These are phyloP conservation scores for Tricholoma furcatifolium DNA, from an alignment of 768 basidiomycete genomes.

Conservation along the genomic window DNA sequence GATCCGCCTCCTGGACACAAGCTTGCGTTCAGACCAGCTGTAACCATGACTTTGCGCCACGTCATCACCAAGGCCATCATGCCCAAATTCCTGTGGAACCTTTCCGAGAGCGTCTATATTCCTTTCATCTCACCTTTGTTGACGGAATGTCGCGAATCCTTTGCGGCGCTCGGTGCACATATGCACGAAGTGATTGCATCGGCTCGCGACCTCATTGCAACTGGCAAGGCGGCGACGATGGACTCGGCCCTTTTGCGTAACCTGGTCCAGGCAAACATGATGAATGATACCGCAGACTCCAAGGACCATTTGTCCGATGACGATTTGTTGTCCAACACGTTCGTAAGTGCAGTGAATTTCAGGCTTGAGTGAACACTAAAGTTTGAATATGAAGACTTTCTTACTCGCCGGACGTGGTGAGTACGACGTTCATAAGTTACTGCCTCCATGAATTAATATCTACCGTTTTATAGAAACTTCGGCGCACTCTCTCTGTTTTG, in stretches of 20 bases:
- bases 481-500: constrained; percentile 43
- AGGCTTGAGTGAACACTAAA: background rate
- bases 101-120: constrained; percentile 27
- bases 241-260: constrained; percentile 42
- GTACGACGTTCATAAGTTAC: background rate
- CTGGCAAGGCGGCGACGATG: constrained; percentile 20
- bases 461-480: constrained; percentile 38
- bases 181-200: constrained; percentile 40
- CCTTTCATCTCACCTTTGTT: constrained; percentile 34
- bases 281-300: constrained; percentile 25
- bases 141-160: constrained; percentile 27
- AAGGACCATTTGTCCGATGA: constrained; percentile 36
- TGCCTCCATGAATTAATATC: background rate
- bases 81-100: constrained; percentile 33
- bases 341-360: constrained; percentile 29
- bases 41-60: constrained; percentile 27
- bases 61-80: constrained; percentile 28
- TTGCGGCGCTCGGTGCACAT: constrained; percentile 35
- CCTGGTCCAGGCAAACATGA: constrained; percentile 48
- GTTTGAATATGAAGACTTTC: constrained; percentile 31
- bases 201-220: constrained; percentile 34
- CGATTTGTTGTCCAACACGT: constrained; percentile 47
- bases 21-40: constrained; percentile 33
- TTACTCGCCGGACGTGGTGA: constrained; percentile 50
- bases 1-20: constrained; percentile 28